These are phyloP conservation scores for Tulasnella sp. DNA, from an alignment of 768 basidiomycete species.

Conservation along the genomic window DNA sequence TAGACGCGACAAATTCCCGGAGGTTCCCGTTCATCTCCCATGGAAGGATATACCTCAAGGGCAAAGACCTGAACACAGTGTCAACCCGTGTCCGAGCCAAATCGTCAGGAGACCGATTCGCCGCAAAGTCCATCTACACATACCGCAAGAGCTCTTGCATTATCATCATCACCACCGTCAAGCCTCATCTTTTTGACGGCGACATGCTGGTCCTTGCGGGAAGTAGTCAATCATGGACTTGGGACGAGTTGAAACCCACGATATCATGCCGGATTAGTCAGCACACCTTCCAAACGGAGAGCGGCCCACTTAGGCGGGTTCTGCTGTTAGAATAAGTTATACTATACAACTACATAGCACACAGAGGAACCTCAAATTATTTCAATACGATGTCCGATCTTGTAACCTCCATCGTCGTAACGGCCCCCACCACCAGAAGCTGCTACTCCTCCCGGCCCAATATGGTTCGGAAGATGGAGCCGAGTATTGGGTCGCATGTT, in stretches of 20 bases:
- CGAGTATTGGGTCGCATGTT: not conserved
- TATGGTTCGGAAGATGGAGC: slow-evolving; percentile 19
- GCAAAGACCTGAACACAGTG: not conserved
- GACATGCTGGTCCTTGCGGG: not conserved
- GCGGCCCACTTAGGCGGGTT: no score
- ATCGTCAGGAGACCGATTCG: no score
- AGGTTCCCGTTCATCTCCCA: not conserved
- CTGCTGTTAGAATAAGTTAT: not conserved
- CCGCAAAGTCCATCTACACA: not conserved
- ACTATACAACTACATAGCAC: not conserved
- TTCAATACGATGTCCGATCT: slow-evolving; percentile 65
- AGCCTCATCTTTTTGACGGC: not conserved
- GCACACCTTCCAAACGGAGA: no score
- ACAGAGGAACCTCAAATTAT: not conserved
- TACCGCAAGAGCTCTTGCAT: not conserved
- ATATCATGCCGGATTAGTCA: no score
- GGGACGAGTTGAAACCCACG: no score
- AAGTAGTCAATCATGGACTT: no score
- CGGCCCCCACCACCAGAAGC: slow-evolving; percentile 81
- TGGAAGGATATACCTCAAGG: not conserved
- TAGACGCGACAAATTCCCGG: not conserved
- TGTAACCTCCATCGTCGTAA: slow-evolving; percentile 68
- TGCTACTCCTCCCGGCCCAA: slow-evolving; percentile 28
- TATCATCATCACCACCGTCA: not conserved
- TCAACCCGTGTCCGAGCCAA: no score